Evolutionary conservation across 2,329 filamentous ascomycete species (phyloP).

Genomic region (Fusarium veterinarium): DNA sequence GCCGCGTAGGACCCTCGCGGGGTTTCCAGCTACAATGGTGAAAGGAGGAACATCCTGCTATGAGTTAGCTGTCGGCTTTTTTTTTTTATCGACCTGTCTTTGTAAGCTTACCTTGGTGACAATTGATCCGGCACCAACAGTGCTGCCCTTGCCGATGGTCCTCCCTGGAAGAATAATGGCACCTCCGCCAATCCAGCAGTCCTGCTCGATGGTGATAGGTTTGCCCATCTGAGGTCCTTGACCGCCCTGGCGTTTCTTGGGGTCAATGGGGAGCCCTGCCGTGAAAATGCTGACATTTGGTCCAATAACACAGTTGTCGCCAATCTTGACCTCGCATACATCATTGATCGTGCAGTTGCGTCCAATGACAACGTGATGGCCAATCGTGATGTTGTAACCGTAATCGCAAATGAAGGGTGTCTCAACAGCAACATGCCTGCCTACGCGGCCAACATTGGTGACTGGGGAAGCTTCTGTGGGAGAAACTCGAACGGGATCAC

Average conservation of each 20-base stretch:
- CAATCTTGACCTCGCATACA: constrained; percentile 84
- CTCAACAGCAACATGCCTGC: constrained; percentile 82
- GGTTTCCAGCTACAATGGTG: constrained; percentile 77
- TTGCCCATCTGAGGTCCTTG: constrained; percentile 77
- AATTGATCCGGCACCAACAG: constrained; percentile 84
- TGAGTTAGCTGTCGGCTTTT: constrained; percentile 31
- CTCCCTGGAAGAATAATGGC: constrained; percentile 83
- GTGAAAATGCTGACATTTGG: constrained; percentile 90
- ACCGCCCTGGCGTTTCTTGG: constrained; percentile 77
- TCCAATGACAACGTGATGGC: constrained; percentile 84
- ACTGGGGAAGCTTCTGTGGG: constrained; percentile 64
- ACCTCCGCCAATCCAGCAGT: constrained; percentile 85
- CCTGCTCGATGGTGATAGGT: constrained; percentile 82
- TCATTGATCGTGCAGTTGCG: constrained; percentile 89
- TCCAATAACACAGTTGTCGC: constrained; percentile 80
- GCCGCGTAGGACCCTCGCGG: constrained; percentile 67
- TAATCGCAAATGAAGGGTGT: constrained; percentile 94
- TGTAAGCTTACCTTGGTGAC: constrained; percentile 75
- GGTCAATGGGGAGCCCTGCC: constrained; percentile 77
- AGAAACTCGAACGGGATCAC: constrained; percentile 66
- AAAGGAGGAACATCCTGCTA: constrained; percentile 72
- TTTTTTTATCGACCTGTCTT: background rate
- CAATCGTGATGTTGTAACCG: constrained; percentile 93
- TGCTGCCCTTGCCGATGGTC: constrained; percentile 81
- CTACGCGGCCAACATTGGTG: constrained; percentile 71